Percentiles rank a stretch among this genome's conserved stretches.
Conservation (phyloP, 1,139 yeast species). For the Geotrichum reessii region DNA sequence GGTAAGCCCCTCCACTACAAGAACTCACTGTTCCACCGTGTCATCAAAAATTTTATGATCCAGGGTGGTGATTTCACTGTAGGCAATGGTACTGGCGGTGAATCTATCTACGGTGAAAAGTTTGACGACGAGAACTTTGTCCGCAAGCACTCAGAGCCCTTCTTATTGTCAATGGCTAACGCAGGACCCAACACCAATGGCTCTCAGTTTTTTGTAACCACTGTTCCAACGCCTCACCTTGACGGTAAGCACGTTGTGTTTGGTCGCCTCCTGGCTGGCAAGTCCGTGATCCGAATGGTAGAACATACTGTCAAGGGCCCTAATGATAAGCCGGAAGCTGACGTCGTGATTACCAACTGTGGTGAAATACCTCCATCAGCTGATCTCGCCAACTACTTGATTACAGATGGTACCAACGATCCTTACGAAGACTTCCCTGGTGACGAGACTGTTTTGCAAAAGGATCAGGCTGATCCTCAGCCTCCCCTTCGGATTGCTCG, state of each 20-base stretch:
- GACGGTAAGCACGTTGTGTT: slow-evolving; percentile 95
- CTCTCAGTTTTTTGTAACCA: slow-evolving; percentile 83
- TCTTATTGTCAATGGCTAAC: slow-evolving; percentile 90
- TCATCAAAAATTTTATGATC: slow-evolving; percentile 74
- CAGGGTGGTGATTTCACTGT: too few species aligned
- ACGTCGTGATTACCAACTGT: slow-evolving; percentile 61
- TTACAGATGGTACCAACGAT: slow-evolving; percentile 81
- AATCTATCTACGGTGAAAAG: slow-evolving; percentile 89
- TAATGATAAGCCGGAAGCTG: slow-evolving; percentile 58
- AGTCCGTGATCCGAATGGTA: slow-evolving; percentile 67
- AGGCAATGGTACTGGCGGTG: slow-evolving; percentile 90
- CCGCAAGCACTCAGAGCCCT: slow-evolving; percentile 73
- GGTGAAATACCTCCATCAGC: slow-evolving; percentile 52
- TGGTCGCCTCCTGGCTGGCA: slow-evolving; percentile 81
- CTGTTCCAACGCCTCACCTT: slow-evolving; percentile 73
- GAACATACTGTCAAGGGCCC: slow-evolving; percentile 64
- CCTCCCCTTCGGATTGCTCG: slow-evolving; percentile 59
- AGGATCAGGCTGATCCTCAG: slow-evolving; percentile 43
- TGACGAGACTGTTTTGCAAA: slow-evolving; percentile 49
- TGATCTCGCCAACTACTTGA: neutral
- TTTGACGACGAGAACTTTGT: slow-evolving; percentile 82
- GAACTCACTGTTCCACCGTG: slow-evolving; percentile 83
- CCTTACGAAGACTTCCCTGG: slow-evolving; percentile 66
- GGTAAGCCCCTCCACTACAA: slow-evolving; percentile 70
- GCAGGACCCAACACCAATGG: slow-evolving; percentile 95